These are phyloP conservation scores for Zygotorulaspora sp. DNA, from an alignment of 805 yeast genomes.

Conservation along the genomic window DNA sequence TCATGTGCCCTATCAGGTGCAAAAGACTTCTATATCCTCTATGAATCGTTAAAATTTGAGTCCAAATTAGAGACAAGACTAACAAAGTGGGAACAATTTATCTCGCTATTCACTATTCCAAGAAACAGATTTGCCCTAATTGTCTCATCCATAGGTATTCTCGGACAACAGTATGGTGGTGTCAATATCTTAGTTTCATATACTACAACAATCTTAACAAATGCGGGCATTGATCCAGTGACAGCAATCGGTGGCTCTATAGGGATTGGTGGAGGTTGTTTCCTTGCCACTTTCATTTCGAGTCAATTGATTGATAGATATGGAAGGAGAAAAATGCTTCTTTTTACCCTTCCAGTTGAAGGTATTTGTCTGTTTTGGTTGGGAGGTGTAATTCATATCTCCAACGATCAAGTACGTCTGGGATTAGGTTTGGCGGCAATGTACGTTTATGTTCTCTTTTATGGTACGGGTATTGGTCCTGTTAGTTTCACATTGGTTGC, in stretches of 20 bases:
- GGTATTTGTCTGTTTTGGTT: conserved; percentile 50
- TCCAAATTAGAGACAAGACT: conserved; percentile 42
- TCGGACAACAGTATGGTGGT: conserved; percentile 67
- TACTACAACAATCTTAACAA: conserved; percentile 54
- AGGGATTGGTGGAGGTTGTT: conserved; percentile 60
- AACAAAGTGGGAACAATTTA: conserved; percentile 51
- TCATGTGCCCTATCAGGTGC: conserved; percentile 52
- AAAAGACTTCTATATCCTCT: conserved; percentile 33
- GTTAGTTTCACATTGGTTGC: conserved; percentile 52
- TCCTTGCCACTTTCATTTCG: conserved; percentile 50
- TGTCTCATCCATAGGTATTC: conserved; percentile 62
- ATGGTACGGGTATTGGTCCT: conserved; percentile 52
- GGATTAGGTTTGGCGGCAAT: conserved; percentile 44
- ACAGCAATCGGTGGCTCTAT: conserved; percentile 51
- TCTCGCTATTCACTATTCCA: conserved; percentile 41
- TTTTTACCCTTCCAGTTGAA: conserved; percentile 58
- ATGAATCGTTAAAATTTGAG: conserved; percentile 34
- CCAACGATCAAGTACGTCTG: conserved; percentile 37
- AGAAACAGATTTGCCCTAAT: conserved; percentile 54
- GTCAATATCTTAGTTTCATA: conserved; percentile 64
- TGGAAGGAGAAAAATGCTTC: conserved; percentile 62
- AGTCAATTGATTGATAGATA: conserved; percentile 53
- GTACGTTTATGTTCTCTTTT: conserved; percentile 43
- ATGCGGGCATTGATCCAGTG: conserved; percentile 45
- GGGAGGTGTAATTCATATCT: conserved; percentile 44